These are phyloP conservation scores for Sphaerulina populicola DNA, from an alignment of 2,329 filamentous ascomycete species.

Conservation along the genomic window DNA sequence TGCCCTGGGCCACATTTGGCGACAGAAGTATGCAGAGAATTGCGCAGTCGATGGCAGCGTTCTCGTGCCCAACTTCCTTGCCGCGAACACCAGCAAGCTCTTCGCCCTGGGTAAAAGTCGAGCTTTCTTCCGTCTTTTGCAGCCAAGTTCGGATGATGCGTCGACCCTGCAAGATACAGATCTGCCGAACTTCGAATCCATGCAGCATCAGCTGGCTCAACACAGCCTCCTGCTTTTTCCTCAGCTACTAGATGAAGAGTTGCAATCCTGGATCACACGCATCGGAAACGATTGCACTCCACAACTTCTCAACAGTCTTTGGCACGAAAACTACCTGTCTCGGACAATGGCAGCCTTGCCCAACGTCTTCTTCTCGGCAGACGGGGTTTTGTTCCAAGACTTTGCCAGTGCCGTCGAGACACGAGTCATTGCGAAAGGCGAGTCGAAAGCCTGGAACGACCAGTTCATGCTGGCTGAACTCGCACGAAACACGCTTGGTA, in stretches of 20 bases:
- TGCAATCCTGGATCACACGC: constrained; percentile 67
- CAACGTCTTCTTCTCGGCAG: constrained; percentile 65
- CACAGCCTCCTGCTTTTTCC: constrained; percentile 50
- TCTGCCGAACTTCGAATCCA: constrained; percentile 9
- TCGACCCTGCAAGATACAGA: neutral
- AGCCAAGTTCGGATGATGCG: constrained; percentile 24
- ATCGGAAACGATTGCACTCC: constrained; percentile 63
- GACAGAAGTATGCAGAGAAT: constrained; percentile 62
- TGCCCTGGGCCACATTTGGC: constrained; percentile 63
- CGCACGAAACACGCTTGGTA: constrained; percentile 61
- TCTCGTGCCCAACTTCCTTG: constrained; percentile 67
- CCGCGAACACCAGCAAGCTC: constrained; percentile 60
- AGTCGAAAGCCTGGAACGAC: constrained; percentile 61
- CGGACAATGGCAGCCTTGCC: constrained; percentile 59
- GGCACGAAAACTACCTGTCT: constrained; percentile 59
- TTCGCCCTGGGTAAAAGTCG: constrained; percentile 85
- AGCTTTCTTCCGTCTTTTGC: constrained; percentile 68
- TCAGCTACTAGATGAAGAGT: constrained; percentile 62
- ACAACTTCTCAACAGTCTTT: constrained; percentile 58
- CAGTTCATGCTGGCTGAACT: constrained; percentile 71
- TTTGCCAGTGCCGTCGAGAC: constrained; percentile 66
- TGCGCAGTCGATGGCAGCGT: constrained; percentile 51
- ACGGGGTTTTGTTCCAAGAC: constrained; percentile 58
- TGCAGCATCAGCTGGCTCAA: constrained; percentile 2
- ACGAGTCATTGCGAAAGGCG: constrained; percentile 52